Base-by-base conservation (phyloP, 2,329 filamentous ascomycete species). In the Talaromyces sp. region DNA sequence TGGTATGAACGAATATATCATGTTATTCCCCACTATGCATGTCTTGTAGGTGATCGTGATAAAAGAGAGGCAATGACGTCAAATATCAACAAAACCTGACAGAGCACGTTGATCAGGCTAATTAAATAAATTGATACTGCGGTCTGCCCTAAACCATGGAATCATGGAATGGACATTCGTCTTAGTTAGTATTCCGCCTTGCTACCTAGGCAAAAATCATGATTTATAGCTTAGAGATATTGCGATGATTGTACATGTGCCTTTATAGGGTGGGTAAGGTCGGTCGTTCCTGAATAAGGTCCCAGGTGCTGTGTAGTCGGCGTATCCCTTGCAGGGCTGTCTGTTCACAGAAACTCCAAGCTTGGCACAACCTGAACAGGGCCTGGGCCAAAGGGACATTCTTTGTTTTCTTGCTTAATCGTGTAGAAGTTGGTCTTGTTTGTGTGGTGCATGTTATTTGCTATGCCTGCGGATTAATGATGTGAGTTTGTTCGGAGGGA, bases 101-200 rank as follows among this genome's bases (percentile, higher is more conserved):
- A 19, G 27, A 33, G 11, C 22, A 47, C 27, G 43, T 13, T 47
- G 19, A 47, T 25, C 19, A 25, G 25, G 17, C 11, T 15, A 27
- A 10, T 13, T 10, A 3, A n/a, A 25, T 37, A 13, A 8, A 33
- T 56, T 19, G 33, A 15, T 56, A 37, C 33, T 31, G n/a, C 3
- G 3, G n/a, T 15, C 58, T 61, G 11, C 58, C 58, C 58, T 50
- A 13, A 27, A 49, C 39, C 45, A 27, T 22, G 59, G 59, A 61
- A 61, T 61, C 45, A 27, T 22, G 59, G 59, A 61, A 61, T 61
- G 59, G 59, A 61, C 41, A 50, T 39, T 41, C 59, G 13, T 6
- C 27, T 31, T 6, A 31, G 37, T 43, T 43, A 1, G 7, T 19
- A 43, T 43, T 22, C 22, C 22, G 22, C 22, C 22, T 22, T 22